phyloP scores from a whole-genome alignment of 345 rosid species.

The Odontarrhena argentea region DNA sequence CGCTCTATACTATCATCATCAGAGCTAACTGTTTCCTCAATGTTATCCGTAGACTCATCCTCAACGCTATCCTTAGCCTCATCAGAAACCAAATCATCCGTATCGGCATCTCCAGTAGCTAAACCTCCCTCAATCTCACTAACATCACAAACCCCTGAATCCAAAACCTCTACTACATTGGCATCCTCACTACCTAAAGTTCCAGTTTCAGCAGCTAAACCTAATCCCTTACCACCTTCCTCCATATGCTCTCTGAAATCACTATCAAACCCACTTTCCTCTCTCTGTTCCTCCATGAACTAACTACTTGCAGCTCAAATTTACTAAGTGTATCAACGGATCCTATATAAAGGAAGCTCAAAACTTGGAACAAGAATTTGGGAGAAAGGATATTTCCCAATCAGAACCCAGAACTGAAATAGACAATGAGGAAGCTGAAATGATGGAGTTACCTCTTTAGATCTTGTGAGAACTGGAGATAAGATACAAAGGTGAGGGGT shows the following conservation, averaged over 20 bases:
- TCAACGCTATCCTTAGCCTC: not conserved
- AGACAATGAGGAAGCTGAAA: not conserved
- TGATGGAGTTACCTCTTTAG: slow-evolving; percentile 15
- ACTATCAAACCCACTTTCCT: slow-evolving; percentile 18
- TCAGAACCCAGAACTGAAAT: not conserved
- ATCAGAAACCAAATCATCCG: slow-evolving; percentile 8
- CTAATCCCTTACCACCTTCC: slow-evolving; percentile 14
- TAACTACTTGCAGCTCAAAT: slow-evolving; percentile 13
- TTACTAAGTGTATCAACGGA: slow-evolving; percentile 10
- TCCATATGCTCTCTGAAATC: slow-evolving; percentile 26
- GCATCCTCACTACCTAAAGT: slow-evolving; percentile 34
- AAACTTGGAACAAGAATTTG: slow-evolving; percentile 9
- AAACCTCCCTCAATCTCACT: slow-evolving; percentile 3
- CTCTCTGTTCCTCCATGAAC: slow-evolving; percentile 31
- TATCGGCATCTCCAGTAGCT: not conserved
- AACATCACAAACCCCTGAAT: slow-evolving; percentile 26
- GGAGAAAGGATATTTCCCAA: slow-evolving; percentile 10
- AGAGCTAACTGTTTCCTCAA: slow-evolving; percentile 21
- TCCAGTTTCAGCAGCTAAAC: slow-evolving; percentile 25
- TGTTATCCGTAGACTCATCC: not conserved
- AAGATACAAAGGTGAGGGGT: slow-evolving; percentile 7
- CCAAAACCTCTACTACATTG: not conserved
- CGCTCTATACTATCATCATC: slow-evolving; percentile 2
- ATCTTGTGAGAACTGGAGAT: slow-evolving; percentile 1
- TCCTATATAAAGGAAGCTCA: not conserved